Evolutionary conservation across 208 protist species (phyloP), one percentile per base, ranked within the genome.

Genomic region (Leishmania gerbilli): DNA sequence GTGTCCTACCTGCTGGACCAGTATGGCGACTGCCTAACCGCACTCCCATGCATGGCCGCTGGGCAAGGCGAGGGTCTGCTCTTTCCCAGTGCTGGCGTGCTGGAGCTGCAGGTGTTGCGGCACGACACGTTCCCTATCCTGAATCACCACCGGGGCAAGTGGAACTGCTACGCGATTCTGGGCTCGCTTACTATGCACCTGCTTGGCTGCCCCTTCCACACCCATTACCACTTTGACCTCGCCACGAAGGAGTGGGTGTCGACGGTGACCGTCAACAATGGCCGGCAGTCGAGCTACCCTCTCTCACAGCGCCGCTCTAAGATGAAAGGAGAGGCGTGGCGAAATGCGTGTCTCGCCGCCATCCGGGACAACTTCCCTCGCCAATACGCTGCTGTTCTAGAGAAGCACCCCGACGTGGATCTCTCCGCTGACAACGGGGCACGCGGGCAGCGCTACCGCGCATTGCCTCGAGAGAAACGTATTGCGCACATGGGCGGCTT

Each of bases 391-490:
- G 92, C 88, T 74, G 90, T 89, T 5, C 65, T 97, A 1, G 69
- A 88, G 47, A 78, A 82, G 34, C 83, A 97, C 81, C 95, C 95
- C 6, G 95, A 97, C 62, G 80, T 97, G 62, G 93, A 97, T 79
- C 91, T 95, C 65, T 92, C 91, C n/a, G 37, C 68, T 15, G 93
- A 96, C 79, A 91, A 85, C 45, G 87, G 92, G 79, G 85, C 92
- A 7, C 87, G 90, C 62, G 87, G 91, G 56, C 85, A 88, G 42
- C 88, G 89, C 71, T 93, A 87, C 78, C 90, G 93, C 71, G 92
- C 91, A 34, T 84, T 98, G 51, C 95, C 95, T 45, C 95, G 93
- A 51, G 92, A 96, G 76, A 98, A 96, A 79, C 95, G 95, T 56
- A 89, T 98, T 75, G 81, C 87, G 53, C 92, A 95, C 86, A 90